These are phyloP conservation scores for Erythrobasidium hasegawianum DNA, from an alignment of 1,284 basidiomycete species.

Conservation along the genomic window DNA sequence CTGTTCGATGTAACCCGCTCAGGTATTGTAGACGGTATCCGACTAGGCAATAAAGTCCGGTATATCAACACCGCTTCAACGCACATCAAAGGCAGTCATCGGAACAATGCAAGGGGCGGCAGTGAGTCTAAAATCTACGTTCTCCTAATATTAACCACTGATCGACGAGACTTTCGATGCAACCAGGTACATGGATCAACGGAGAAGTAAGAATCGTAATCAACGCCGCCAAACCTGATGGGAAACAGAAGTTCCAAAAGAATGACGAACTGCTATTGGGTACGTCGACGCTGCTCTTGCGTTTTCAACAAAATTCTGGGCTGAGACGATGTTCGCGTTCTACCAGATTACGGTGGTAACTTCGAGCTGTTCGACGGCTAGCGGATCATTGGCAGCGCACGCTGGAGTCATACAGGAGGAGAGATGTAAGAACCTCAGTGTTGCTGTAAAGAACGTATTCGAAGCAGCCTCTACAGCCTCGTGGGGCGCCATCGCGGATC, in stretches of 20 bases:
- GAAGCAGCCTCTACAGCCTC: no score
- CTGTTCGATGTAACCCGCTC: conserved; percentile 26
- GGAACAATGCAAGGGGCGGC: background rate
- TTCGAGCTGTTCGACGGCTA: conserved; percentile 14
- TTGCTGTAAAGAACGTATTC: no score
- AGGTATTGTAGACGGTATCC: conserved; percentile 25
- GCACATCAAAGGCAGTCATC: background rate
- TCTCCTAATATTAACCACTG: no score
- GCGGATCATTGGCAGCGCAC: no score
- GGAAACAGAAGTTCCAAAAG: conserved; percentile 4
- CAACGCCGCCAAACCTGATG: conserved; percentile 13
- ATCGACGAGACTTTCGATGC: no score
- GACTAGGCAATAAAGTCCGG: conserved; percentile 27
- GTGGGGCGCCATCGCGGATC: no score
- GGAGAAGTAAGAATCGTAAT: conserved; percentile 22
- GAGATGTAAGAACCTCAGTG: no score
- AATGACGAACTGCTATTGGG: conserved; percentile 32
- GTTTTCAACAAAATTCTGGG: no score
- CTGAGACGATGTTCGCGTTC: no score
- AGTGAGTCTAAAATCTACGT: background rate
- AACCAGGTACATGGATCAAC: conserved; percentile 6
- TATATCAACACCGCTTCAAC: background rate
- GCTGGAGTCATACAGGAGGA: no score
- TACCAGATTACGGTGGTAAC: conserved; percentile 28
- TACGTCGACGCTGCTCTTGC: background rate